Conservation (phyloP, 345 rosid species). For the Brassica nigra region DNA sequence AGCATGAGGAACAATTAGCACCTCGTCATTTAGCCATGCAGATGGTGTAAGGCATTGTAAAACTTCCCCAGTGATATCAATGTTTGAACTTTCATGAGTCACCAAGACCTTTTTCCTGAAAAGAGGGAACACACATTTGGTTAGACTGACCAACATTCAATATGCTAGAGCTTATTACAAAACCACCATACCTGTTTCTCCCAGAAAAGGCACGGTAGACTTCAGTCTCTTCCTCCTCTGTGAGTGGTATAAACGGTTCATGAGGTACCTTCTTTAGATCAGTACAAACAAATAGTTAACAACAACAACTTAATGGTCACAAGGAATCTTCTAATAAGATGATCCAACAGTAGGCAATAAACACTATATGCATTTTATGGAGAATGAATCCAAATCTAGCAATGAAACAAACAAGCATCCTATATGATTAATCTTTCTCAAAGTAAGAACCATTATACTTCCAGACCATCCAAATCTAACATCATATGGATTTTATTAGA, state of each 20-base stretch:
- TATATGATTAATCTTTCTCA: neutral
- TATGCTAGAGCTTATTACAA: constrained; percentile 3
- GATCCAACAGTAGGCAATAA: neutral
- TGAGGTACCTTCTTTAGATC: constrained; percentile 54
- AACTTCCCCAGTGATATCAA: constrained; percentile 78
- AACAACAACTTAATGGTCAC: neutral
- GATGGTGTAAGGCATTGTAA: constrained; percentile 78
- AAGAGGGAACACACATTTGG: neutral
- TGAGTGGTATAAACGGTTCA: constrained; percentile 72
- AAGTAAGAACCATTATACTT: neutral
- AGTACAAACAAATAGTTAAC: constrained; percentile 23
- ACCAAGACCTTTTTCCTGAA: constrained; percentile 66
- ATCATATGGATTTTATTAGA: neutral
- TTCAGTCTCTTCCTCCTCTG: constrained; percentile 68
- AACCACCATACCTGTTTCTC: constrained; percentile 55
- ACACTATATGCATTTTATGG: neutral
- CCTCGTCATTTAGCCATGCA: constrained; percentile 98
- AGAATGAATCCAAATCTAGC: neutral
- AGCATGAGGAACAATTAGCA: constrained; percentile 29
- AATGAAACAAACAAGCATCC: neutral
- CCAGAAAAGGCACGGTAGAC: constrained; percentile 58
- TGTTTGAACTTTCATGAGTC: constrained; percentile 60
- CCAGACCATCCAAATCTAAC: neutral
- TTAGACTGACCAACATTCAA: constrained; percentile 11
- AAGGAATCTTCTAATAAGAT: neutral